Evolutionary conservation across 306 rosid genomes (phyloP).

Genomic region (Fragaria nilgerrensis): DNA sequence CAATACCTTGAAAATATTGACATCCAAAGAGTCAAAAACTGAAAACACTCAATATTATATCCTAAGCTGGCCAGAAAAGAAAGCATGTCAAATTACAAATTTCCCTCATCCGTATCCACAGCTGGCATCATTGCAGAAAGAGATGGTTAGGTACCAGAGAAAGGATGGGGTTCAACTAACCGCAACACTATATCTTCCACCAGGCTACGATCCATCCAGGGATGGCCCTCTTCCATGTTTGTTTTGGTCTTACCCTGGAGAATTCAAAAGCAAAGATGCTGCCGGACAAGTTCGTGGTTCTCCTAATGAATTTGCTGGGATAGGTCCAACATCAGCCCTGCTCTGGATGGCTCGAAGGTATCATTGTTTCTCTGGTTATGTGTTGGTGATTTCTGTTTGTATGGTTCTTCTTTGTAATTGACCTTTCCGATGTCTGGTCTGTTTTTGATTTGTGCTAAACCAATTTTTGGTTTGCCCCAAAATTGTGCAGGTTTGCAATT

Average conservation of each 20-base stretch:
- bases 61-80: constrained; percentile 80
- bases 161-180: constrained; percentile 98
- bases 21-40: constrained; percentile 93
- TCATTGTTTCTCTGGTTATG: constrained; percentile 19
- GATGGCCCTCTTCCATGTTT: constrained; percentile 97
- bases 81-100: constrained; percentile 64
- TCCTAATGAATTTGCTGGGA: constrained; percentile 97
- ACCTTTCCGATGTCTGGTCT: constrained; percentile 11
- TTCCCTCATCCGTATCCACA: constrained; percentile 99
- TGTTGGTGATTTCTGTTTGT: not conserved
- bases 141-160: constrained; percentile 93
- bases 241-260: constrained; percentile 99
- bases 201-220: constrained; percentile 76
- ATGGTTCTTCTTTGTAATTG: constrained; percentile 4
- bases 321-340: constrained; percentile 93
- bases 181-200: constrained; percentile 93
- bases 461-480: constrained; percentile 32
- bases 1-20: constrained; percentile 70
- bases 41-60: constrained; percentile 90
- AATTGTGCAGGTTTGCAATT: constrained; percentile 79
- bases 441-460: constrained; percentile 22
- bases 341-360: constrained; percentile 96
- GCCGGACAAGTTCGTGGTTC: constrained; percentile 99
- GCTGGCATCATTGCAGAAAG: constrained; percentile 85
- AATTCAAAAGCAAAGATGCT: constrained; percentile 97